Base-by-base conservation (phyloP, 2,329 filamentous ascomycete species). In the Lomentospora prolificans region DNA sequence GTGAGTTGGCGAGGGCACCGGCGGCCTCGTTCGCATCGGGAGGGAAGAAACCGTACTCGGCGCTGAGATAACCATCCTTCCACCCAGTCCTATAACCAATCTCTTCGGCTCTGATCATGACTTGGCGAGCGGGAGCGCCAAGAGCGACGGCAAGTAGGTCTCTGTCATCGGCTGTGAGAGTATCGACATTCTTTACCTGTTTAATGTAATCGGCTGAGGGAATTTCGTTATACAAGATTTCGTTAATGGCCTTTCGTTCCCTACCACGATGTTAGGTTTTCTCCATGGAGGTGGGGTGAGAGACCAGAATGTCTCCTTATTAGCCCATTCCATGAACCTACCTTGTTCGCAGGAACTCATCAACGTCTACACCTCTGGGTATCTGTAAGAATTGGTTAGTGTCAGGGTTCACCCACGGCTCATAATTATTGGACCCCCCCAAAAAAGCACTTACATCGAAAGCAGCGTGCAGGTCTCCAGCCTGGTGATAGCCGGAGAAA, bases 121-220 rank as follows among this genome's bases (percentile, higher is more conserved):
- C 77, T 61, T 79, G 77, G 9, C 77, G 72, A 22, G 76, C 77
- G 1, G 78, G 77, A 0, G 77, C 77, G 1, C 78, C 77, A 4
- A 80, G 69, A 1, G 77, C 77, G 4, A 77, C 70, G 12, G 77
- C 77, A 1, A 80, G 68, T 3, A 80, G 64, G 53, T 78, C 74
- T 28, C 73, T 70, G 55, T 79, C 76, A 53, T 67, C 67, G 2
- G 70, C 72, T 46, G 74, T 76, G 14, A 80, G 69, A 4, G 67
- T 64, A 59, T 80, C 77, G 30, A 79, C 70, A 57, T 75, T 74
- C 56, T 73, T 75, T 31, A 72, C 70, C 30, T 62, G 65, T 27
- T 66, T 64, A 22, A 74, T 66, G 30, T 72, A 67, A 25, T 72
- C 62, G 0, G 69, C 66, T 1, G 70, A 68, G 1, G 76, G 73